Base-by-base conservation (phyloP, 2,329 filamentous ascomycete species). In the Exophiala viscosa region DNA sequence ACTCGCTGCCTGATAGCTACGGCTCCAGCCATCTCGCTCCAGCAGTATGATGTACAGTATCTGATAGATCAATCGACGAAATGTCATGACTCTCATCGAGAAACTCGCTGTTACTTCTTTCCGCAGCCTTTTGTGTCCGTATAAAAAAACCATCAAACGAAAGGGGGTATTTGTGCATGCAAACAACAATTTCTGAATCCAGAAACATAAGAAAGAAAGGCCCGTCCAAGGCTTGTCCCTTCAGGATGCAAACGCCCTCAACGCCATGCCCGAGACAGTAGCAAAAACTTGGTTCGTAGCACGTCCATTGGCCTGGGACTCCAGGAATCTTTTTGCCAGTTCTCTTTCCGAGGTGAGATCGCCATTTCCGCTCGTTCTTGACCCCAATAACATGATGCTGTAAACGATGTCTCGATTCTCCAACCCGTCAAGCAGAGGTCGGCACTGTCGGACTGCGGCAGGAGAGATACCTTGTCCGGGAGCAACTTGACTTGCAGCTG, bases 381-480 rank as follows among this genome's bases (percentile, higher is more conserved):
- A 50, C 10, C 57, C 59, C 31, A 63, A 51, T 23, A 63, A 43
- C 55, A 60, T 58, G 60, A 96, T 86, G 0, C 88, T 93, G 70
- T 96, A 96, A 51, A 96, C 81, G 14, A 96, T 86, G 67, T 96
- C 90, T 48, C 91, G 84, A 64, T 92, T 93, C 71, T 96, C 91
- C 18, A 86, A 81, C 43, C 86, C 86, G 61, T 90, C 87, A 10
- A 96, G 77, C 17, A 92, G 76, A n/a, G 49, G 48, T 43, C 52
- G 56, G 40, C 54, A 56, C 34, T 47, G 53, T 18, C 36, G 34
- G 10, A 59, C 48, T 7, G 46, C 50, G 11, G 28, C 36, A n/a
- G 31, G 34, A 20, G 56, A 54, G 28, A 59, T 31, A 4, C 53
- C 56, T 4, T 40, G 18, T 7, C 50, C 50, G 36, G 39, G 32